Percentiles rank a stretch among this genome's conserved stretches.
Evolutionary conservation across 306 rosid genomes (phyloP).

Genomic region (Prunus mira): DNA sequence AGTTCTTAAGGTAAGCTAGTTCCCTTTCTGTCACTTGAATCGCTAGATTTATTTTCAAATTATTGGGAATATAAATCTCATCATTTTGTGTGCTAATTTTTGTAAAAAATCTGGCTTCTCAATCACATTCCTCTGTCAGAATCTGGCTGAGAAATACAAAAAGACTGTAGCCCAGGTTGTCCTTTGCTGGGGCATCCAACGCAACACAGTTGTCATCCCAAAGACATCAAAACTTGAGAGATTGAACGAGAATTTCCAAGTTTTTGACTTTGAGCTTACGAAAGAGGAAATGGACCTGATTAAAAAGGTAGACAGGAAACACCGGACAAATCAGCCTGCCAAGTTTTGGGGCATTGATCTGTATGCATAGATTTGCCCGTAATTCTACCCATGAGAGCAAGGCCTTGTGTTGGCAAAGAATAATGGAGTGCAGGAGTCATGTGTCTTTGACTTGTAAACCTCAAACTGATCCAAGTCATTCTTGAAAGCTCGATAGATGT

Average conservation of each 20-base stretch:
- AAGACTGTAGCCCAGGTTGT: conserved; percentile 66
- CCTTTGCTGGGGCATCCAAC: conserved; percentile 80
- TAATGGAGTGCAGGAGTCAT: neutral
- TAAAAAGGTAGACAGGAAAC: conserved; percentile 49
- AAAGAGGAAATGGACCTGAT: conserved; percentile 70
- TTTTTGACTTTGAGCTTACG: conserved; percentile 61
- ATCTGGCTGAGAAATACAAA: conserved; percentile 66
- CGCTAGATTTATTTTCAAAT: neutral
- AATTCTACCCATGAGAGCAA: neutral
- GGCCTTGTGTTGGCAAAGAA: conserved; percentile 1
- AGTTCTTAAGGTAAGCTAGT: conserved; percentile 58
- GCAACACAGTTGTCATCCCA: conserved; percentile 71
- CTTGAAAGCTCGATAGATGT: neutral
- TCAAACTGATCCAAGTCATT: neutral
- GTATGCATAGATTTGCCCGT: conserved; percentile 43
- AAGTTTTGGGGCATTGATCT: conserved; percentile 81
- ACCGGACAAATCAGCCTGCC: conserved; percentile 71
- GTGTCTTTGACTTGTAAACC: neutral
- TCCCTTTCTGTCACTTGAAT: neutral
- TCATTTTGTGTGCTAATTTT: neutral
- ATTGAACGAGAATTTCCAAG: conserved; percentile 69
- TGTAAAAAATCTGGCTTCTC: neutral
- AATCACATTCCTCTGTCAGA: conserved; percentile 35
- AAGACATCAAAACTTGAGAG: conserved; percentile 78
- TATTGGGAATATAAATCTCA: neutral